Percentiles rank a stretch among this genome's conserved stretches.
phyloP scores from a whole-genome alignment of 2,329 filamentous ascomycete genomes.

The Dactylella cylindrospora region DNA sequence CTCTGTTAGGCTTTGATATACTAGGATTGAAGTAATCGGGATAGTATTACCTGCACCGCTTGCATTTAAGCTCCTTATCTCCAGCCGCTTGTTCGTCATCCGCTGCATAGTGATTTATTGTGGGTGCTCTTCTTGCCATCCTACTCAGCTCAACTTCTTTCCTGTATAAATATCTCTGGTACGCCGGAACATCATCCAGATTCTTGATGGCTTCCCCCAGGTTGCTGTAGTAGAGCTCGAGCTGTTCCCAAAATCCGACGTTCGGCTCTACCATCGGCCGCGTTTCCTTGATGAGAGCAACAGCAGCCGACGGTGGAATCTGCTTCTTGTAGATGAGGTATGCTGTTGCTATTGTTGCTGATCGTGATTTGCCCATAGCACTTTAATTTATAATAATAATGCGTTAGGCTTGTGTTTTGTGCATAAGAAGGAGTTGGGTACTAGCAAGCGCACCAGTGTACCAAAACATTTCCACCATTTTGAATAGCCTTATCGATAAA shows the following conservation, averaged over 20 bases:
- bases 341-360: constrained; percentile 78
- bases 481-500: constrained; percentile 80
- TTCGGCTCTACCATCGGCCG: constrained; percentile 86
- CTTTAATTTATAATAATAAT: no score
- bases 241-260: constrained; percentile 83
- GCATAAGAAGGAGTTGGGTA: no score
- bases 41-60: constrained; percentile 72
- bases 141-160: constrained; percentile 67
- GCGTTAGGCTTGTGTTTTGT: no score
- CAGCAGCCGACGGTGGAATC: constrained; percentile 59
- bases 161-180: constrained; percentile 75
- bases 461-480: constrained; percentile 60
- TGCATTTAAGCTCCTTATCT: constrained; percentile 70
- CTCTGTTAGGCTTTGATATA: constrained; percentile 47
- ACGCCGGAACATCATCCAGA: constrained; percentile 69
- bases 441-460: constrained; percentile 64
- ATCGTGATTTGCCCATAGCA: constrained; percentile 94
- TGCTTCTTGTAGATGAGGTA: constrained; percentile 73
- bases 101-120: constrained; percentile 80
- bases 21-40: constrained; percentile 24
- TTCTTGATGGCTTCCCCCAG: constrained; percentile 66
- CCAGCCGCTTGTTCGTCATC: constrained; percentile 57
- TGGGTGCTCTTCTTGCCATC: constrained; percentile 75
- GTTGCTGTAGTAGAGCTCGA: constrained; percentile 86
- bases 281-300: constrained; percentile 68